Evolutionary conservation across 2,329 filamentous ascomycete genomes (phyloP).

Genomic region (Sordariomycetes sp.): DNA sequence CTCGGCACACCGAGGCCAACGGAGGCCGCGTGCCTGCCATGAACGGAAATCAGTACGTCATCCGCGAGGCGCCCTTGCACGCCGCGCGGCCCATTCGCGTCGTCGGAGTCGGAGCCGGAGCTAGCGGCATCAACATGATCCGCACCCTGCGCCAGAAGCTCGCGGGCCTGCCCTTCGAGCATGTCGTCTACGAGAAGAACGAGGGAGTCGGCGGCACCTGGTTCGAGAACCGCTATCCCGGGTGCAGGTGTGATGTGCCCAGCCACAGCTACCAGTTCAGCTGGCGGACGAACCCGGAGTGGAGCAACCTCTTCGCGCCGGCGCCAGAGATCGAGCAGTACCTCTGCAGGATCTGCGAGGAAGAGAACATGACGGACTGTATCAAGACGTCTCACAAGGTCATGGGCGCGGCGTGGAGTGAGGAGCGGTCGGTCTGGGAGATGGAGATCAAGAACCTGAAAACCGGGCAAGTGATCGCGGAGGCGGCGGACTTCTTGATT

Average conservation of each 20-base stretch:
- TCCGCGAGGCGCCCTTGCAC: conserved; percentile 6
- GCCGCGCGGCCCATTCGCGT: conserved; percentile 12
- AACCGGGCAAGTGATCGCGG: conserved; percentile 27
- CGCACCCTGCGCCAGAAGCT: conserved; percentile 31
- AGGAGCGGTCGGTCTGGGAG: conserved; percentile 28
- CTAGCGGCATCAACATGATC: conserved; percentile 19
- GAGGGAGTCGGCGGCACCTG: conserved; percentile 44
- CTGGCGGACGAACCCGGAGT: conserved; percentile 47
- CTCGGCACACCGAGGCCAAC: conserved; percentile 4
- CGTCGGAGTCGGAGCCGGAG: conserved; percentile 17
- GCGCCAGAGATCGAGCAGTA: conserved; percentile 46
- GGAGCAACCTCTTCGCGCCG: conserved; percentile 45
- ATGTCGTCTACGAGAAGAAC: conserved; percentile 46
- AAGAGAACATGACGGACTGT: conserved; percentile 29
- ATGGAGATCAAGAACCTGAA: conserved; percentile 26
- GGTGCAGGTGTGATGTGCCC: conserved; percentile 45
- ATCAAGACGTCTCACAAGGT: conserved; percentile 34
- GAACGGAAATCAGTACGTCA: neutral
- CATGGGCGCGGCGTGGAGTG: conserved; percentile 31
- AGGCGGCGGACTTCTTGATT: conserved; percentile 35
- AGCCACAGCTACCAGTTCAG: conserved; percentile 54
- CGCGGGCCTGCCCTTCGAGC: conserved; percentile 25
- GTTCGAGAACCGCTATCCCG: conserved; percentile 48
- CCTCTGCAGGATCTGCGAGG: conserved; percentile 34
- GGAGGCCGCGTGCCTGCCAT: neutral